Percentiles rank a stretch among this genome's conserved stretches.
These are phyloP conservation scores for Didymella lethalis DNA, from an alignment of 2,329 filamentous ascomycete genomes.

Conservation along the genomic window DNA sequence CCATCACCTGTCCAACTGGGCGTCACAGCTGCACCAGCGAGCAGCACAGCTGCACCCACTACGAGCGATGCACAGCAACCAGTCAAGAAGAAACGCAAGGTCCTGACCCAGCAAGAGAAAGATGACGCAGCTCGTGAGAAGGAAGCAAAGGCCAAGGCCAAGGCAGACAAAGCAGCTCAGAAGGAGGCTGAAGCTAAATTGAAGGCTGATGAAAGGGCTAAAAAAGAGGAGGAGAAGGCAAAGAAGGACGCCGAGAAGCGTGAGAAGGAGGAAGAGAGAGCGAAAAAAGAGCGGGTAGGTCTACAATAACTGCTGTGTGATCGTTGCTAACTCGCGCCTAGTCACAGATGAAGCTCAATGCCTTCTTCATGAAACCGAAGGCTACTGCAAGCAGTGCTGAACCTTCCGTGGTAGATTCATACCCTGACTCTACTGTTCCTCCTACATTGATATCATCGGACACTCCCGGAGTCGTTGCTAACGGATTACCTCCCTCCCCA, in stretches of 20 bases:
- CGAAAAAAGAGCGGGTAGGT: conserved; percentile 52
- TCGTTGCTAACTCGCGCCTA: conserved; percentile 34
- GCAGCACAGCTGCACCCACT: conserved; percentile 21
- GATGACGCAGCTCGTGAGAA: conserved; percentile 50
- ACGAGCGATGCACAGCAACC: conserved; percentile 39
- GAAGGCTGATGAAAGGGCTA: conserved; percentile 52
- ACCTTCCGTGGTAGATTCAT: conserved; percentile 42
- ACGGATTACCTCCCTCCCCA: conserved; percentile 42
- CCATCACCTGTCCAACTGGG: conserved; percentile 39
- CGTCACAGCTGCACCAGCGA: conserved; percentile 24
- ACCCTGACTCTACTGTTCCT: conserved; percentile 43
- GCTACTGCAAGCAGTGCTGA: conserved; percentile 39
- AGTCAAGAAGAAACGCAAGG: conserved; percentile 56
- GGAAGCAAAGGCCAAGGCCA: conserved; percentile 48
- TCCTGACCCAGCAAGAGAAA: conserved; percentile 55
- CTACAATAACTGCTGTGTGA: conserved; percentile 19
- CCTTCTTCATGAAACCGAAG: conserved; percentile 56
- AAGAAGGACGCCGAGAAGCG: conserved; percentile 50
- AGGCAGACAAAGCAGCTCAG: conserved; percentile 47
- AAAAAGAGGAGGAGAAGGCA: conserved; percentile 53
- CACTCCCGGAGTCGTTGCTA: conserved; percentile 32
- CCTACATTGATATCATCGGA: conserved; percentile 39
- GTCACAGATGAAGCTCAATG: conserved; percentile 54
- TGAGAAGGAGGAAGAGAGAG: conserved; percentile 50
- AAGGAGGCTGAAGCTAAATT: conserved; percentile 47